Percentiles rank a stretch among this genome's conserved stretches.
Conservation (phyloP, 768 basidiomycete species). For the Suillus weaverae region DNA sequence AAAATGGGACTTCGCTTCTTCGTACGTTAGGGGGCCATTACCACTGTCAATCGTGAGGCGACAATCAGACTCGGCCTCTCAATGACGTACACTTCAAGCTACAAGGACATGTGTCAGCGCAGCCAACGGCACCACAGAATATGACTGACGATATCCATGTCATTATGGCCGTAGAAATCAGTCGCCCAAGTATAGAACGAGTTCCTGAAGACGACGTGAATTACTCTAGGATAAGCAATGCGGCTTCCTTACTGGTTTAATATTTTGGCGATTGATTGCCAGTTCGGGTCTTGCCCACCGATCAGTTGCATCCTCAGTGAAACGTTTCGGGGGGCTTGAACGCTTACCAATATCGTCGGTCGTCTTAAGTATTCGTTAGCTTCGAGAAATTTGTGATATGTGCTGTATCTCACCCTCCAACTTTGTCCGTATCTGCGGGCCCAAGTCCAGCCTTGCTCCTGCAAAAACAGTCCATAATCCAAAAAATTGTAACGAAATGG, state of each 20-base stretch:
- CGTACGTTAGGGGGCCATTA: conserved; percentile 59
- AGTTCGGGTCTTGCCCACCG: conserved; percentile 38
- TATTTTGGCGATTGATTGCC: conserved; percentile 52
- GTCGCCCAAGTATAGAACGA: conserved; percentile 63
- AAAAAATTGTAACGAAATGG: not conserved
- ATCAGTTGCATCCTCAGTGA: not conserved
- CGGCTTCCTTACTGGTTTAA: conserved; percentile 47
- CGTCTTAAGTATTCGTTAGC: conserved; percentile 34
- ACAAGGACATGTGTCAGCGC: conserved; percentile 5
- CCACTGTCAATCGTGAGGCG: conserved; percentile 40
- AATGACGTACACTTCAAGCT: conserved; percentile 57
- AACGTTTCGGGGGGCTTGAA: not conserved
- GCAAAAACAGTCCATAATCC: conserved; percentile 11
- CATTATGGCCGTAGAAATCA: conserved; percentile 69
- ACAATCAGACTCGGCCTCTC: conserved; percentile 1
- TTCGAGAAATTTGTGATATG: not conserved
- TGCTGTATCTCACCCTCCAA: conserved; percentile 51
- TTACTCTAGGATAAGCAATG: not conserved
- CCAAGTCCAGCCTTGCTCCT: conserved; percentile 69
- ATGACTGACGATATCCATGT: conserved; percentile 60
- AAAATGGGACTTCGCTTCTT: conserved; percentile 70
- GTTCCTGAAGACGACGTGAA: conserved; percentile 42
- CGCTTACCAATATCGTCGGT: conserved; percentile 49
- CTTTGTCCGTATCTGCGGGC: conserved; percentile 58
- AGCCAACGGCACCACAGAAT: conserved; percentile 9